Evolutionary conservation across 768 basidiomycete species (phyloP).

Genomic region (Ephemerocybe angulata): DNA sequence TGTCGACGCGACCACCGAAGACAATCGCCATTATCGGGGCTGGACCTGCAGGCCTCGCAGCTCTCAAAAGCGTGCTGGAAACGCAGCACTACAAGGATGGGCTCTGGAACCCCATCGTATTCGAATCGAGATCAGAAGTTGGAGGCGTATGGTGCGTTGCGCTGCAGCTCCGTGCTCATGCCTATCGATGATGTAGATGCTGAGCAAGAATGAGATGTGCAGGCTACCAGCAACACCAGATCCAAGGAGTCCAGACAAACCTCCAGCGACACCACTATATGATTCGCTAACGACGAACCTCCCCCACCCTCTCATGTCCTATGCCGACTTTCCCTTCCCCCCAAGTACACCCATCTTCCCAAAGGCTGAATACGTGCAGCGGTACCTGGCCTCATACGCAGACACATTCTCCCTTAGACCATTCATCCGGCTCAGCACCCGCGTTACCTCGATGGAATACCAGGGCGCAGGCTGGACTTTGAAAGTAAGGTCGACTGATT

Average conservation of each 20-base stretch:
- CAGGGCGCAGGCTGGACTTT: too few species aligned
- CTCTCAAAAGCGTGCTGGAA: slow-evolving; percentile 62
- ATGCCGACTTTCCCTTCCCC: slow-evolving; percentile 58
- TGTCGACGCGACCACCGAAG: too few species aligned
- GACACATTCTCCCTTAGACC: slow-evolving; percentile 49
- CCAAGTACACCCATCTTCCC: slow-evolving; percentile 73
- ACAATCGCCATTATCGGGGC: slow-evolving; percentile 70
- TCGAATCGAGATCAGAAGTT: slow-evolving; percentile 60
- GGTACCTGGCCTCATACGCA: slow-evolving; percentile 63
- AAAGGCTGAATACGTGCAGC: slow-evolving; percentile 61
- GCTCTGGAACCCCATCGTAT: slow-evolving; percentile 60
- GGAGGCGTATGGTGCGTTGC: slow-evolving; percentile 74
- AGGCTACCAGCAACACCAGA: slow-evolving; percentile 60
- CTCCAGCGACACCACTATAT: slow-evolving; percentile 68
- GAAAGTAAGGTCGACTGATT: too few species aligned
- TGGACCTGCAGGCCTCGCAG: slow-evolving; percentile 71
- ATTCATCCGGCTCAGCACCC: slow-evolving; percentile 61
- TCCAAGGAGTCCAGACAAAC: slow-evolving; percentile 37
- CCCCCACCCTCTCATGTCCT: slow-evolving; percentile 77
- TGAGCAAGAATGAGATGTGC: not conserved
- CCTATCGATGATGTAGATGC: not conserved
- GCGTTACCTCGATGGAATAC: too few species aligned
- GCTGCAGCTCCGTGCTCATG: too few species aligned
- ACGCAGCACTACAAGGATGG: slow-evolving; percentile 52
- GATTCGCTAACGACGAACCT: slow-evolving; percentile 81